Percentiles rank a stretch among this genome's conserved stretches.
These are phyloP conservation scores for Salvia sclarea DNA, from an alignment of 305 asterid species.

Conservation along the genomic window DNA sequence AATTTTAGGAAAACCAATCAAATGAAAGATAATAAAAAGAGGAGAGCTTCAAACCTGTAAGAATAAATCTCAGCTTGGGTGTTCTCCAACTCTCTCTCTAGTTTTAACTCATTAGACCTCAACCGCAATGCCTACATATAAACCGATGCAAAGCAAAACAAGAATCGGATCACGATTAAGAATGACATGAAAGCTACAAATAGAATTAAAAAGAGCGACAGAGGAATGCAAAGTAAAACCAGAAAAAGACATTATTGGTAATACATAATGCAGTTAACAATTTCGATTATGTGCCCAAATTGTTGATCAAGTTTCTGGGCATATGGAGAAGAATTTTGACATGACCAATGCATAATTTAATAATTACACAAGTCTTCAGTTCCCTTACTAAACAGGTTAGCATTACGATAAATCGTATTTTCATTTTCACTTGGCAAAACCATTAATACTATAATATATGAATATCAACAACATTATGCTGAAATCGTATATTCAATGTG, in stretches of 20 bases:
- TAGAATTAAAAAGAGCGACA: background rate
- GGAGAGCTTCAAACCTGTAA: conserved; percentile 52
- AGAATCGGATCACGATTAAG: conserved; percentile 10
- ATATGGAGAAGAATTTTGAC: background rate
- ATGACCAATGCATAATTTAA: background rate
- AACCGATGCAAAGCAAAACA: conserved; percentile 23
- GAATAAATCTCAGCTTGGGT: conserved; percentile 72
- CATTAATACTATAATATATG: too few relatives aligned
- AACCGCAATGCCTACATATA: conserved; percentile 74
- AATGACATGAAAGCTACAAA: conserved; percentile 7
- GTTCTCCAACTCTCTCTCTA: conserved; percentile 85
- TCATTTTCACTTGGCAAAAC: background rate
- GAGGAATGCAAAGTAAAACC: conserved; percentile 12
- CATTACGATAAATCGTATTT: background rate
- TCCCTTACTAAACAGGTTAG: background rate
- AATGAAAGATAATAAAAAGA: background rate
- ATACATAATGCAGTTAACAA: background rate
- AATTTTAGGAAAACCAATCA: conserved; percentile 14
- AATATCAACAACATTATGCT: background rate
- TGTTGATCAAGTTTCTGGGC: background rate
- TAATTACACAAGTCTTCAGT: background rate
- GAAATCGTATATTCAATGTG: background rate
- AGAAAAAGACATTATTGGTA: background rate
- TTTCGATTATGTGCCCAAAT: background rate
- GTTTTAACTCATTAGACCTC: conserved; percentile 95